Base-by-base conservation (phyloP, 805 yeast species). In the Hemisphaericaspora nanyangensis region DNA sequence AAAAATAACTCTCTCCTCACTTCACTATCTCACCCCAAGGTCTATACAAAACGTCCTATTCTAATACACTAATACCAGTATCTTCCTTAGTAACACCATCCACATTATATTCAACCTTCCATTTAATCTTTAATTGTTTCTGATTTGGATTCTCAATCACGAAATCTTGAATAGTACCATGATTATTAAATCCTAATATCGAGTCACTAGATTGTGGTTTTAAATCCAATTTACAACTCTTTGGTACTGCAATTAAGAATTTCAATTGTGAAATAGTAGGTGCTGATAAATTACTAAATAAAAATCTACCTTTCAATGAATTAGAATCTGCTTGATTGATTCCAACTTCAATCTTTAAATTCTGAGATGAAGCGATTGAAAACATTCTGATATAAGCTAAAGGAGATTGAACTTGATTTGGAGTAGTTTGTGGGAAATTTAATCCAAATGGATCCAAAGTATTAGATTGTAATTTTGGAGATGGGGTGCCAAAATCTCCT, bases 221-320 rank as follows among this genome's bases (percentile, higher is more conserved):
- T 54, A 85, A 70, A 37, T 66, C 71, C 46, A 85, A 66, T 35
- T 66, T 66, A 52, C 81, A 74, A 6, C 73, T 53, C 51, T 79
- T 81, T 38, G 95, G 87, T 24, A 80, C 88, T 0, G 95, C 93
- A 28, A 84, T 58, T 53, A 79, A 68, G 48, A 82, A 77, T 43
- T 77, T 75, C 31, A 85, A 58, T 42, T 72, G 69, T 6, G 73
- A 58, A 25, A 84, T 58, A 12, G 75, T 58, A 6, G 65, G 48
- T 31, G 68, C 51, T 34, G 69, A 63, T 7, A 65, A 44, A 59
- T 82, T 84, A 35, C 84, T 70, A 50, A 80, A 74, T 36, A 59
- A 55, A 7, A 77, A 70, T 25, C 65, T 67, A 7, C 84, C 73
- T 19, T 58, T 56, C 28, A 77, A 49, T 10, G 37, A 55, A 1